phyloP scores from a whole-genome alignment of 371 early-diverging fungal genomes.

The Nematocida major region DNA sequence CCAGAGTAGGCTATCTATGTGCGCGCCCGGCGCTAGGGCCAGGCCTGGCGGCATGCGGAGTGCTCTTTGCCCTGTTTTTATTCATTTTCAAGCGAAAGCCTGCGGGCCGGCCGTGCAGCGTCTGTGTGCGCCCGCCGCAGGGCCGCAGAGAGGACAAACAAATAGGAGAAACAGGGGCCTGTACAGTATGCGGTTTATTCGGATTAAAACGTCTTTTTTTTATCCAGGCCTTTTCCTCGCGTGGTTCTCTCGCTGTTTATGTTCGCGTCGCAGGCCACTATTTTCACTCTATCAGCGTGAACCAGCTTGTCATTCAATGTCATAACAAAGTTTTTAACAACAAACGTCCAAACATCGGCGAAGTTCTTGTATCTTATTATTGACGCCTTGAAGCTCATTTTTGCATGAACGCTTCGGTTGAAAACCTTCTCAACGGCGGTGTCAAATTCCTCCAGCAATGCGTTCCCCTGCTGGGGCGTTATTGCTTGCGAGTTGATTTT shows the following conservation, averaged over 20 bases:
- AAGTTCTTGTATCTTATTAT: constrained; percentile 63
- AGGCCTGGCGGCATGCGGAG: too few relatives aligned
- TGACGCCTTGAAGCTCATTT: constrained; percentile 63
- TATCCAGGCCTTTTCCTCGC: constrained; percentile 30
- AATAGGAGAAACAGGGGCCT: neutral
- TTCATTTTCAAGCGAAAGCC: too few relatives aligned
- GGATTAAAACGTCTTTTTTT: constrained; percentile 36
- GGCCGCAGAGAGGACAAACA: neutral
- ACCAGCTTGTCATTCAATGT: constrained; percentile 62
- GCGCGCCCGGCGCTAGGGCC: too few relatives aligned
- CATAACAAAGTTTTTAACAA: constrained; percentile 64
- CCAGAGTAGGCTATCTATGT: too few relatives aligned
- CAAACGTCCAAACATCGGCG: constrained; percentile 66
- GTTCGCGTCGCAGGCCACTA: constrained; percentile 65
- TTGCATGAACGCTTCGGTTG: constrained; percentile 59
- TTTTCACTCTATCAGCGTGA: constrained; percentile 57
- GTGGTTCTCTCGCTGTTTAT: constrained; percentile 52
- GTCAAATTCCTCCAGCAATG: constrained; percentile 62
- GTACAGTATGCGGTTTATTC: constrained; percentile 13
- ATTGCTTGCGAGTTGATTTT: constrained; percentile 60
- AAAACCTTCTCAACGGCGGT: constrained; percentile 60
- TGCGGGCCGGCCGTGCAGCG: too few relatives aligned
- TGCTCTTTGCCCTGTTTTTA: too few relatives aligned
- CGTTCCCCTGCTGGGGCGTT: constrained; percentile 61
- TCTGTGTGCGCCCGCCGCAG: too few relatives aligned